A percentile compares a stretch with the other conserved stretches of the same genome.
Evolutionary conservation across 225 moss, liverwort and hornwort genomes (phyloP).

Genomic region (Sphagnum tenellum): DNA sequence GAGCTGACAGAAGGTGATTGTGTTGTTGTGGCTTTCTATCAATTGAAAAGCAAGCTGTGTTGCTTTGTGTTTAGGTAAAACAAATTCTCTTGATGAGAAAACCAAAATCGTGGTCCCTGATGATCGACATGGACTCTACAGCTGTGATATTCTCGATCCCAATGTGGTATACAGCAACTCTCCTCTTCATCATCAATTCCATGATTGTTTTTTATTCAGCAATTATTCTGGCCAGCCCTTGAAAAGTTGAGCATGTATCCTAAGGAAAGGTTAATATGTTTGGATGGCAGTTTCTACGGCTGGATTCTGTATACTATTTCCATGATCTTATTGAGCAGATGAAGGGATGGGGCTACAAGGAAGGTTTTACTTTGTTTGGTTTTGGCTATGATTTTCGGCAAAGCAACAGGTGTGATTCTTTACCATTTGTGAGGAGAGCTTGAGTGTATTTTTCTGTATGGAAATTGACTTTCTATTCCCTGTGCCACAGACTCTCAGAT

Average conservation of each 20-base stretch:
- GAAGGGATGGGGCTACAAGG: conserved; percentile 84
- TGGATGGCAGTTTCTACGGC: conserved; percentile 62
- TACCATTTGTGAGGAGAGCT: no score
- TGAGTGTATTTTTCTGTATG: no score
- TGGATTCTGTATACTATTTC: conserved; percentile 90
- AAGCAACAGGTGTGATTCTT: conserved; percentile 61
- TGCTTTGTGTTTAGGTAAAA: conserved; percentile 48
- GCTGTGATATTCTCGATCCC: conserved; percentile 92
- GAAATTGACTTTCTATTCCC: no score
- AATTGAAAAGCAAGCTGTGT: conserved; percentile 4
- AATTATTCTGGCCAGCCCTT: no score
- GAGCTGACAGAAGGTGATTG: no score
- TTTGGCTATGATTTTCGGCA: conserved; percentile 99
- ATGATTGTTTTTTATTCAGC: not conserved
- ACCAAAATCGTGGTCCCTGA: conserved; percentile 67
- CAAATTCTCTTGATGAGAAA: conserved; percentile 64
- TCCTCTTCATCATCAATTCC: not conserved
- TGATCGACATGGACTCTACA: conserved; percentile 82
- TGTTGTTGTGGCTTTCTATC: not conserved
- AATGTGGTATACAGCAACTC: conserved; percentile 42
- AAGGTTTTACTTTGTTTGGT: conserved; percentile 92
- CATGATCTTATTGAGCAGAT: conserved; percentile 78
- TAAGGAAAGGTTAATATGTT: not conserved
- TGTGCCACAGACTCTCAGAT: conserved; percentile 64
- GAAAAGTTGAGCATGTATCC: not conserved